phyloP scores from a whole-genome alignment of 345 rosid genomes.

The Syzygium oleosum region DNA sequence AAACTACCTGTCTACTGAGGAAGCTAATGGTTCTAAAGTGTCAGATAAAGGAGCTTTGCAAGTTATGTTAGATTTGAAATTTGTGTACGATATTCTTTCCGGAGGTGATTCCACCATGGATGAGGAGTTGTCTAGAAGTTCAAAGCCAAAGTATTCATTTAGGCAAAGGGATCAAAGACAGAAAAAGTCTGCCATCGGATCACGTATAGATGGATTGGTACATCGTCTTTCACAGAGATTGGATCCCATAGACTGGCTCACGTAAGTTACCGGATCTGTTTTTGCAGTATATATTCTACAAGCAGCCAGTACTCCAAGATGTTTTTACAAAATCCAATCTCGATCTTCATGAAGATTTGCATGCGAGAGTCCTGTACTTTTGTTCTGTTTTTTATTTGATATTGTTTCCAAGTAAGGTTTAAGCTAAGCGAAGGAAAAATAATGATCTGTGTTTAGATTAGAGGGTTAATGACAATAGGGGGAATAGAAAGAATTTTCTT shows the following conservation, averaged over 20 bases:
- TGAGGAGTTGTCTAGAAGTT: slow-evolving; percentile 41
- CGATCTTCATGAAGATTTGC: not conserved
- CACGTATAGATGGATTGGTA: slow-evolving; percentile 53
- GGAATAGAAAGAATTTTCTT: not conserved
- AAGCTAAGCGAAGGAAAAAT: not conserved
- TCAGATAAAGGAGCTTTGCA: slow-evolving; percentile 96
- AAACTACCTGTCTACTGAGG: slow-evolving; percentile 61
- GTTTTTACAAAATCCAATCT: not conserved
- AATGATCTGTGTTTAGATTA: not conserved
- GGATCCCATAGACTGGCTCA: slow-evolving; percentile 99
- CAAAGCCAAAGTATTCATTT: slow-evolving; percentile 44
- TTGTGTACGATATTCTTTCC: slow-evolving; percentile 76
- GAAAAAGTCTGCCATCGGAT: slow-evolving; percentile 35
- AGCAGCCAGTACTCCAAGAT: not conserved
- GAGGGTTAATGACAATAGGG: not conserved
- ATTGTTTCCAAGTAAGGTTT: not conserved
- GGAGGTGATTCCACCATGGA: slow-evolving; percentile 49
- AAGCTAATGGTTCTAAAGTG: slow-evolving; percentile 50
- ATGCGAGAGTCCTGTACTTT: not conserved
- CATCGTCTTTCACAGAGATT: slow-evolving; percentile 55
- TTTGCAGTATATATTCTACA: not conserved
- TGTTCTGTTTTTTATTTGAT: not conserved
- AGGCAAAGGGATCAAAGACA: slow-evolving; percentile 58
- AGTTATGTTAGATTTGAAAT: slow-evolving; percentile 78
- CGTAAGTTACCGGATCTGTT: slow-evolving; percentile 45